Conservation (phyloP, 2,329 filamentous ascomycete genomes). For the Didymella exigua region DNA sequence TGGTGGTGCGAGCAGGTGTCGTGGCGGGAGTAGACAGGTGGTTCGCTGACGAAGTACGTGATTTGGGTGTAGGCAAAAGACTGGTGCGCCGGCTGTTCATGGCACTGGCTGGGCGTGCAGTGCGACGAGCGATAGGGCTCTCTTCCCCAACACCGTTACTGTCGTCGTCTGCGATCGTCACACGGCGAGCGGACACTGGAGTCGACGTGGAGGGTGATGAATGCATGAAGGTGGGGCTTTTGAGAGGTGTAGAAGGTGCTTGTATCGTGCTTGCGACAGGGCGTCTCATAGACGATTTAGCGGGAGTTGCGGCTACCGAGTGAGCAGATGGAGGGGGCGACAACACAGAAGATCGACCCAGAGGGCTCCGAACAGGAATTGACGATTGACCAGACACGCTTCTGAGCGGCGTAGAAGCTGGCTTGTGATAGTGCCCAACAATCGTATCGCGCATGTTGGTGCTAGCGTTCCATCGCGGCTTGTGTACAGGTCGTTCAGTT, state of each 20-base stretch:
- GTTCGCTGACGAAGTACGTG: constrained; percentile 32
- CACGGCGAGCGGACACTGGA: constrained; percentile 33
- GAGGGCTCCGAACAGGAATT: constrained; percentile 45
- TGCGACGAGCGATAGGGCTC: constrained; percentile 37
- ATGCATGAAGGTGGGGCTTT: constrained; percentile 22
- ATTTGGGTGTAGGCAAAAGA: constrained; percentile 37
- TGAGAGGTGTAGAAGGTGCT: constrained; percentile 37
- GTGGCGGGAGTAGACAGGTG: constrained; percentile 18
- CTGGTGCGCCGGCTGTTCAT: constrained; percentile 40
- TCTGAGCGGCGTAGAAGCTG: constrained; percentile 39
- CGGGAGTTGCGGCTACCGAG: constrained; percentile 37
- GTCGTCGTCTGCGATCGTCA: constrained; percentile 28
- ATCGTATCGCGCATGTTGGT: constrained; percentile 47
- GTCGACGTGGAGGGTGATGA: constrained; percentile 29
- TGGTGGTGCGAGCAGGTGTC: constrained; percentile 27
- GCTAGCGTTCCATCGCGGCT: constrained; percentile 49
- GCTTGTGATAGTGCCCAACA: constrained; percentile 49
- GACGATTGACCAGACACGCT: constrained; percentile 42
- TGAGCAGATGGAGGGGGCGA: constrained; percentile 32
- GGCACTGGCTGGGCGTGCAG: constrained; percentile 36
- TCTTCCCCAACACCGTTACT: constrained; percentile 31
- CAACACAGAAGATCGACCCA: constrained; percentile 35
- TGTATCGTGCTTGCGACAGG: constrained; percentile 40
- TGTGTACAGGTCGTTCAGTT: constrained; percentile 35
- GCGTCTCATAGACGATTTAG: constrained; percentile 32